phyloP scores from a whole-genome alignment of 306 rosid genomes.

The Vigna angularis region DNA sequence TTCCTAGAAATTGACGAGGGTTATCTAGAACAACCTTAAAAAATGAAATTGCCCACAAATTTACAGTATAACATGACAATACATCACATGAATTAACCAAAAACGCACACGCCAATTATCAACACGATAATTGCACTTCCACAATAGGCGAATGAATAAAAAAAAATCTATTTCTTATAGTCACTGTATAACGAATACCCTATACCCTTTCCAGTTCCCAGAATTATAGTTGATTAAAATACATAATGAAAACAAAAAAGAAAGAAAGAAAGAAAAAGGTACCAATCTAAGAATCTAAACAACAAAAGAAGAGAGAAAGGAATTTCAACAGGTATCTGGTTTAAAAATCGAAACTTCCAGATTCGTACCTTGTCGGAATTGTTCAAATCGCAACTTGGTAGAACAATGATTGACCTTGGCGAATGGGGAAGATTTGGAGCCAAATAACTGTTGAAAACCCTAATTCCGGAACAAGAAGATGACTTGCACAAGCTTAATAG shows the following conservation, averaged over 20 bases:
- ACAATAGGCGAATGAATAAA: neutral
- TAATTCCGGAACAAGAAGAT: constrained; percentile 3
- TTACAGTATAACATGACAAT: neutral
- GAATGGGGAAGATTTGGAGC: neutral
- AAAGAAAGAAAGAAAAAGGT: neutral
- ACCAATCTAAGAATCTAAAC: neutral
- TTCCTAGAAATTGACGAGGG: neutral
- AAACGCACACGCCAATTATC: neutral
- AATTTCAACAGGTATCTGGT: neutral
- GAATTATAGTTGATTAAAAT: neutral
- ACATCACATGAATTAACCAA: constrained; percentile 1
- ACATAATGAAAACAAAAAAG: neutral
- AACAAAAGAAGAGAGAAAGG: neutral
- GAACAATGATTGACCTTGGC: neutral
- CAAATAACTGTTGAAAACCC: neutral
- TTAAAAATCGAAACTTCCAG: neutral
- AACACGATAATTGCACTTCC: neutral
- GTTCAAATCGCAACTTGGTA: neutral
- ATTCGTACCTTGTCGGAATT: neutral
- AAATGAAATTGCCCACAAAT: neutral
- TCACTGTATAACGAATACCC: neutral
- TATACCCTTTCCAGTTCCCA: neutral
- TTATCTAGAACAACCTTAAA: neutral
- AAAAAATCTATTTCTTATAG: neutral
- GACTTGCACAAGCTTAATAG: neutral